Evolutionary conservation across 2,329 filamentous ascomycete species (phyloP), one percentile per base, ranked within the genome.

Genomic region (Plectosphaerella plurivora): DNA sequence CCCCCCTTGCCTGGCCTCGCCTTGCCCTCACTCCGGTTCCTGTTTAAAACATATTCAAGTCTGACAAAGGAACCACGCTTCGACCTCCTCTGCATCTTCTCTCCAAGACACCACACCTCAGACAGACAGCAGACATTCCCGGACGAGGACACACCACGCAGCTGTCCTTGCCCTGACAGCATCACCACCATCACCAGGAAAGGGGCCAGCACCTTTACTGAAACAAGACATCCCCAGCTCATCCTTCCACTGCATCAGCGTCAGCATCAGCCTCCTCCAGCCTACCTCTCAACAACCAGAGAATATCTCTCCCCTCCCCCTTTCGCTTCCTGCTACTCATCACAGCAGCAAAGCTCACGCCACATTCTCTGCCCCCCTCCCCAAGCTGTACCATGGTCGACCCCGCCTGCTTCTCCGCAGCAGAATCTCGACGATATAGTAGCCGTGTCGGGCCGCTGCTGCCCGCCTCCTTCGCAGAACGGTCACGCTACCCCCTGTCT

Each of bases 401-500:
- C 61, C 71, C 73, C 42, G 61, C 64, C 51, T 70, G 63, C 55
- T 74, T 70, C 64, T 57, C 65, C 55, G 58, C 62, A 55, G 58
- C 63, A 55, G 69, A 72, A 53, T 62, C 64, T 56, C 62, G 68
- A 67, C 67, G 71, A 68, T 72, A 71, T 70, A 72, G 28, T 33
- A 33, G 66, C 58, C 67, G 68, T 50, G 57, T 60, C 47, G 71
- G 65, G 55, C 67, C 69, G 47, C 67, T 68, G 10, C 74, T 73
- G 39, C 47, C 52, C 24, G 20, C 36, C n/a, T 59, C 65, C 51
- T 62, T 64, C 39, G 47, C 65, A 20, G 70, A 75, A 14, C 68
- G 70, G 16, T 54, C 53, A 28, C 70, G 71, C 46, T 68, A 63
- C 52, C 67, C 67, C 49, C 61, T 68, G 12, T 58, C 66, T n/a